Evolutionary conservation across 257 asterid species (phyloP).

Genomic region (Plantago ovata): DNA sequence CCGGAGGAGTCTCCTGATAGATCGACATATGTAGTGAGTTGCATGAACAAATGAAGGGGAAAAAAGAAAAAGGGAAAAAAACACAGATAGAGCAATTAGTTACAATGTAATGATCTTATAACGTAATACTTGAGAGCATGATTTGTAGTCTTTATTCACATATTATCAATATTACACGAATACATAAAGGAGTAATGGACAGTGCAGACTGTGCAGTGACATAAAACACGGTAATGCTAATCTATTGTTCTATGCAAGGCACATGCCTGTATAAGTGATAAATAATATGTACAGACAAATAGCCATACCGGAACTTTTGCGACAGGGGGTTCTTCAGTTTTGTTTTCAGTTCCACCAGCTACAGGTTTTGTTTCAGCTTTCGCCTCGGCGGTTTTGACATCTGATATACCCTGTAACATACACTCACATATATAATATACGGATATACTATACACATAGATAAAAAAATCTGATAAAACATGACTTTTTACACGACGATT

Average conservation of each 20-base stretch:
- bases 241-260: not conserved
- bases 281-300: slow-evolving; percentile 10
- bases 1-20: slow-evolving; percentile 68
- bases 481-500: no score
- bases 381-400: slow-evolving; percentile 30
- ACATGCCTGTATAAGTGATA: no score
- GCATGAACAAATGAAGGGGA: not conserved
- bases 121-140: no score
- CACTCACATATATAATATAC: slow-evolving; percentile 2
- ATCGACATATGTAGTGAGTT: slow-evolving; percentile 8
- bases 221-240: not conserved
- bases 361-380: slow-evolving; percentile 38
- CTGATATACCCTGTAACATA: slow-evolving; percentile 27
- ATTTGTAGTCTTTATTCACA: no score
- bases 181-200: no score
- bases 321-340: slow-evolving; percentile 43
- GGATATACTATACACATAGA: not conserved
- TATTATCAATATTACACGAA: no score
- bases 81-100: no score
- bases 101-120: not conserved
- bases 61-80: not conserved
- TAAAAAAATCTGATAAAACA: no score
- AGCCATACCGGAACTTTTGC: slow-evolving; percentile 49
- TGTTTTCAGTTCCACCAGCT: slow-evolving; percentile 34
- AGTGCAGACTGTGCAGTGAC: no score